Conservation (phyloP, 2,329 filamentous ascomycete species). For the Microdochium trichocladiopsis region DNA sequence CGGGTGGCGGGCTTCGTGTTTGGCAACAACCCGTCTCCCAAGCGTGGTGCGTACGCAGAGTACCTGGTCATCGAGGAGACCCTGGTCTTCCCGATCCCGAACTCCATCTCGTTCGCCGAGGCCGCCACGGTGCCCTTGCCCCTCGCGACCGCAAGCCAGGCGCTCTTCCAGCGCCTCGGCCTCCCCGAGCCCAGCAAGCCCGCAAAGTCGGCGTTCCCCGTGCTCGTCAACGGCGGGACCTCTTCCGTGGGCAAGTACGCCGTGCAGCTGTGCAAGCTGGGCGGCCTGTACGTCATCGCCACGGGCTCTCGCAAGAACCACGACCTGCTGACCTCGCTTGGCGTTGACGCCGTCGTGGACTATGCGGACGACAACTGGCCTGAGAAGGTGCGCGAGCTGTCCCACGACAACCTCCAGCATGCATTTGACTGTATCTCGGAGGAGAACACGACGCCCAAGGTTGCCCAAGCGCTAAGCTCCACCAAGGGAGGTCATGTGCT, state of each 20-base stretch:
- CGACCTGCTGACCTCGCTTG: constrained; percentile 12
- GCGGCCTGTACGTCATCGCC: constrained; percentile 16
- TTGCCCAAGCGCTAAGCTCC: constrained; percentile 17
- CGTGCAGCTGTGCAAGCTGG: constrained; percentile 17
- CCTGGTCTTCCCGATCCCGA: constrained; percentile 19
- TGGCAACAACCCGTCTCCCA: constrained; percentile 13
- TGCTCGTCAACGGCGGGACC: constrained; percentile 18
- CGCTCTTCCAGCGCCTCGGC: constrained; percentile 18
- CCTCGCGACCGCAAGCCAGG: constrained; percentile 36
- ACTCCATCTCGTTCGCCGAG: constrained; percentile 15
- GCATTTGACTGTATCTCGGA: constrained; percentile 21
- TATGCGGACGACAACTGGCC: constrained; percentile 37
- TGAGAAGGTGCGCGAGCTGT: constrained; percentile 54
- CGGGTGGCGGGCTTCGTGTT: constrained; percentile 25
- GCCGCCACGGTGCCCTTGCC: constrained; percentile 21
- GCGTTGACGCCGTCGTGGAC: constrained; percentile 18
- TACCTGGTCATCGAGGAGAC: constrained; percentile 16
- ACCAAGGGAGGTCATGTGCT: constrained; percentile 19
- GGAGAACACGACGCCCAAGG: constrained; percentile 11
- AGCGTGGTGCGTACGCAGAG: constrained; percentile 21
- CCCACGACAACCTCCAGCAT: constrained; percentile 42
- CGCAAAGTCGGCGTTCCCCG: constrained; percentile 20
- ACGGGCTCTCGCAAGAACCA: constrained; percentile 17
- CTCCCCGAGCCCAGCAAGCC: constrained; percentile 21
- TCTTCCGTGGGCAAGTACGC: constrained; percentile 18